Base-by-base conservation (phyloP, 805 yeast genomes). In the Zygoascus biomembranicola region DNA sequence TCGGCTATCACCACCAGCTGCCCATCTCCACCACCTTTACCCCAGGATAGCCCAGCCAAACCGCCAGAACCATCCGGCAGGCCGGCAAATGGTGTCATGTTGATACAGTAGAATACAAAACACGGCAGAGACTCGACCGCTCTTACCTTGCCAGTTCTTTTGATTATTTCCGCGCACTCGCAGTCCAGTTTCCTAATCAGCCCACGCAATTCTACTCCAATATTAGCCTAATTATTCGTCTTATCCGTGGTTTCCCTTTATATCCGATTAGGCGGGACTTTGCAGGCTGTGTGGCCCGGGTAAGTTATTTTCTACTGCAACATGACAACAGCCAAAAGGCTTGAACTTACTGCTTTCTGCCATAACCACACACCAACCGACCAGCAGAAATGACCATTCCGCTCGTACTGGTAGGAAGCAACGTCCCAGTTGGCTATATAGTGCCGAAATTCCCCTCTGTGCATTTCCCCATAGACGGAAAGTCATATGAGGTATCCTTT, bases 371-470 rank as follows among this genome's bases (percentile, higher is more conserved):
- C 6, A 23, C 28, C 28, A 23, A 23, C 28, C 28, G 28, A 3
- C 28, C 6, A 23, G 28, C 28, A 23, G 28, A 23, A 32, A 57
- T 55, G 62, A 48, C 51, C 32, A 58, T 54, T 26, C 42, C 55
- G 10, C 47, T 60, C 20, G 61, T 54, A 18, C 54, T 59, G 5
- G 62, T 56, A 10, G 63, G 59, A 26, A 57, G 53, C 46, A 54
- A 62, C 59, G 73, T 82, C 1, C 97, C 97, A 1, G 80, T 87
- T 6, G 97, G 96, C 32, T 92, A 92, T 69, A 70, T 73, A 11
- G 74, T 83, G 0, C 98, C 98, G 0, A 53, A 62, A 14, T 92
- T 90, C 62, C 98, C 98, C 4, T 82, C 95, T 2, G 68, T 92
- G 32, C 77, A 74, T 62, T 84, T 90, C 86, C 96, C 95, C 0